Conservation (phyloP, 495 filamentous ascomycete species). For the Halenospora varia region DNA sequence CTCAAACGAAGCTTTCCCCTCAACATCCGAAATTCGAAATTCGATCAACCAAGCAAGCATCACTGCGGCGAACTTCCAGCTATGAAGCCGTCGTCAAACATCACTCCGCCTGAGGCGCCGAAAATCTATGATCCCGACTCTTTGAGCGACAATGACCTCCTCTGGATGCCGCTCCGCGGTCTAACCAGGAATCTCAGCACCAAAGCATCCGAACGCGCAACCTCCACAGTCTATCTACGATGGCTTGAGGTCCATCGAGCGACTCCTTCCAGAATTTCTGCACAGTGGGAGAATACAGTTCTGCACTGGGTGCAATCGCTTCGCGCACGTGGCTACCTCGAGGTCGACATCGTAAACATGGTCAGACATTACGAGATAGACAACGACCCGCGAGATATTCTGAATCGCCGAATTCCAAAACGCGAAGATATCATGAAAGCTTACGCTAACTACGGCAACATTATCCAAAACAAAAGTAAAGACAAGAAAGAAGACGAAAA, state of each 20-base stretch:
- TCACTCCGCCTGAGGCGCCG: too few relatives aligned
- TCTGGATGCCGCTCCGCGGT: neutral
- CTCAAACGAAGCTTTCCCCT: too few relatives aligned
- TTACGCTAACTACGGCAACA: neutral
- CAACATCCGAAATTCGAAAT: too few relatives aligned
- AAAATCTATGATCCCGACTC: too few relatives aligned
- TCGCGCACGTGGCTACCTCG: neutral
- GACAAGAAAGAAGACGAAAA: too few relatives aligned
- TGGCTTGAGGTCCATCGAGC: slow-evolving; percentile 20
- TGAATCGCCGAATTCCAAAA: neutral
- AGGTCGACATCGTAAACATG: neutral
- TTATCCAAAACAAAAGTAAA: too few relatives aligned
- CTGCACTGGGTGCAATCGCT: slow-evolving; percentile 1
- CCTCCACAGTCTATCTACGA: slow-evolving; percentile 8
- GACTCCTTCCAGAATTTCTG: neutral
- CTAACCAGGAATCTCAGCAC: slow-evolving; percentile 1
- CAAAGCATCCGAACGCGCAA: neutral
- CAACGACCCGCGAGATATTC: neutral
- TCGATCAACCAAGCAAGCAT: too few relatives aligned
- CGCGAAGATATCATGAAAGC: neutral
- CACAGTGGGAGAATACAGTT: slow-evolving; percentile 7
- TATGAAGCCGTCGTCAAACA: too few relatives aligned
- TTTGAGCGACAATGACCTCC: slow-evolving; percentile 3
- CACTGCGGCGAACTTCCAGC: too few relatives aligned
- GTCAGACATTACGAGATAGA: neutral